phyloP scores from a whole-genome alignment of 1,139 yeast species.

The Chernovozyma aurita region DNA sequence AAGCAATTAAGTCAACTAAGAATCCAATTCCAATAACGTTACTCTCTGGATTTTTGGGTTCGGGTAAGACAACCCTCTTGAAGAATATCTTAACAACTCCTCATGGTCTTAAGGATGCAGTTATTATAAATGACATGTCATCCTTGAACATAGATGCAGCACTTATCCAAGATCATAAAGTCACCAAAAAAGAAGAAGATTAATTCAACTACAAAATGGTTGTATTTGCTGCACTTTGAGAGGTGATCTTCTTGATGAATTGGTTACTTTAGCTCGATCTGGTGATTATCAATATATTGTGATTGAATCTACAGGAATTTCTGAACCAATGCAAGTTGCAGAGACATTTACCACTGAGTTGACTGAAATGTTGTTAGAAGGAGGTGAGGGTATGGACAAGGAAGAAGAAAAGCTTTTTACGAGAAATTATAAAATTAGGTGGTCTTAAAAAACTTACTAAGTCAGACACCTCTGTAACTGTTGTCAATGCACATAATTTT shows the following conservation, averaged over 20 bases:
- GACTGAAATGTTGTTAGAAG: conserved; percentile 20
- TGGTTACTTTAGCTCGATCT: conserved; percentile 27
- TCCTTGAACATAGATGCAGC: conserved; percentile 39
- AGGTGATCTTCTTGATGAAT: conserved; percentile 41
- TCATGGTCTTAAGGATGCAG: conserved; percentile 40
- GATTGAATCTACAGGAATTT: conserved; percentile 43
- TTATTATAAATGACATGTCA: conserved; percentile 40
- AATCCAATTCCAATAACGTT: conserved; percentile 37
- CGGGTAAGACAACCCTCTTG: conserved; percentile 44
- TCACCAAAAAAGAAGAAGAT: conserved; percentile 38
- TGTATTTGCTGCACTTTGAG: conserved; percentile 46
- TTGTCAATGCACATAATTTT: conserved; percentile 39
- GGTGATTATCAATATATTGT: conserved; percentile 37
- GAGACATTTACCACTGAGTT: conserved; percentile 43
- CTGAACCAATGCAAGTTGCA: conserved; percentile 49
- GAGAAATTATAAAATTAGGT: conserved; percentile 30
- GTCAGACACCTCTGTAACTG: conserved; percentile 45
- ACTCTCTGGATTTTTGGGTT: conserved; percentile 41
- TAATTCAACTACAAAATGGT: conserved; percentile 43
- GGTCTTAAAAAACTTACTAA: conserved; percentile 34
- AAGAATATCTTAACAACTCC: conserved; percentile 33
- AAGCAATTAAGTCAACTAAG: background rate
- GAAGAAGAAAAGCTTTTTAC: conserved; percentile 22
- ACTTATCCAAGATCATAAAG: conserved; percentile 32
- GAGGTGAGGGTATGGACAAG: conserved; percentile 5